Percentiles rank a stretch among this genome's conserved stretches.
These are phyloP conservation scores for Dryas drummondii DNA, from an alignment of 306 rosid species.

Conservation along the genomic window DNA sequence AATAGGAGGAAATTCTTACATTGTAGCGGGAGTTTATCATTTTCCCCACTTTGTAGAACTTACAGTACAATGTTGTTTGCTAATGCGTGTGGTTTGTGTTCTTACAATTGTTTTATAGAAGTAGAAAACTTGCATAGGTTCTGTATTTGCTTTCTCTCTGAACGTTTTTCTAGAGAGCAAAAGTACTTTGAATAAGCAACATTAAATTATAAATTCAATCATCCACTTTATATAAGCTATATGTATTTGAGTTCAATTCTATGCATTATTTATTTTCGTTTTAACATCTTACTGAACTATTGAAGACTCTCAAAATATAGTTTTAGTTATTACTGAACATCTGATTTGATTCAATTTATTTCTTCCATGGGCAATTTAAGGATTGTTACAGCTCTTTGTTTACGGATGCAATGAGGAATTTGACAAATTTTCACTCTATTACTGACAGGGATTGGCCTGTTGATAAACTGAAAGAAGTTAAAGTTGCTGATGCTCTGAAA, in stretches of 20 bases:
- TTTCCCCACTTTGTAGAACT: not conserved
- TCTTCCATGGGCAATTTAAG: not conserved
- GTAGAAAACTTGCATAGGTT: not conserved
- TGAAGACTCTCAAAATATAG: conserved; percentile 5
- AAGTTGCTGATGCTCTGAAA: conserved; percentile 95
- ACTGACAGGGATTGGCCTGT: conserved; percentile 87
- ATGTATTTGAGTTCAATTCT: not conserved
- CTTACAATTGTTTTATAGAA: not conserved
- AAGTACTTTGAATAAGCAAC: conserved; percentile 10
- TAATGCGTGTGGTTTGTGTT: too few species aligned
- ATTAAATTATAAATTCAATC: not conserved
- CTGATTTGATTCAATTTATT: not conserved
- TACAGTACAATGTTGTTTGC: not conserved
- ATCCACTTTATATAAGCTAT: not conserved
- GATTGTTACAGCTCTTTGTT: not conserved
- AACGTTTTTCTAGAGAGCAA: conserved; percentile 2
- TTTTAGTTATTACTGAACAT: not conserved
- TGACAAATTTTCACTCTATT: conserved; percentile 15
- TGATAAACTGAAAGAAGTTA: conserved; percentile 90
- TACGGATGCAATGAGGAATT: not conserved
- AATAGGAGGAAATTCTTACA: conserved; percentile 2
- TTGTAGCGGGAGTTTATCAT: not conserved
- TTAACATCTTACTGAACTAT: conserved; percentile 1
- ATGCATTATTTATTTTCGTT: not conserved
- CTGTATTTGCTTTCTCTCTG: not conserved